Conservation (phyloP, 2,329 filamentous ascomycete genomes). For the Colletotrichum godetiae region DNA sequence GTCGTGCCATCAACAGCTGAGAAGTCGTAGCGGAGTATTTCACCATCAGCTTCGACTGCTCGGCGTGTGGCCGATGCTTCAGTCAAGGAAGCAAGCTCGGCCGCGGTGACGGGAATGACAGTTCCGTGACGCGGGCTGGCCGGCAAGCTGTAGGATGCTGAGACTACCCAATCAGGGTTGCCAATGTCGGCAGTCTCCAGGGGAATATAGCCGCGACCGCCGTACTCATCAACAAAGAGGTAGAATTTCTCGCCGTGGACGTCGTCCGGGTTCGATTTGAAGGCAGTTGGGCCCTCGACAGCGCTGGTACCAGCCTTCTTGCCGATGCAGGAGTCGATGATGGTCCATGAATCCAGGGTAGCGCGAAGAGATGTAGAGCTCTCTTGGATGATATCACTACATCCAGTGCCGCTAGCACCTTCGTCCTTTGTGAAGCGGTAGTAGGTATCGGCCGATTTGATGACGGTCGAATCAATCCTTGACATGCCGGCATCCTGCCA, state of each 20-base stretch:
- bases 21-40: conserved; percentile 40
- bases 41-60: conserved; percentile 32
- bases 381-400: conserved; percentile 66
- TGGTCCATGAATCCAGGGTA: conserved; percentile 54
- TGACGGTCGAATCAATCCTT: conserved; percentile 64
- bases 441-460: conserved; percentile 54
- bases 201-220: conserved; percentile 62
- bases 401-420: conserved; percentile 58
- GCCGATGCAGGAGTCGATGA: conserved; percentile 61
- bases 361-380: conserved; percentile 54
- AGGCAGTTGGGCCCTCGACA: conserved; percentile 64
- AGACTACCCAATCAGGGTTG: conserved; percentile 60
- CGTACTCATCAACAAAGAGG: conserved; percentile 66
- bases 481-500: conserved; percentile 65
- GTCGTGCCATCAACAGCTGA: conserved; percentile 17
- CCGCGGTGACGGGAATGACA: conserved; percentile 61
- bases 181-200: conserved; percentile 62
- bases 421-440: conserved; percentile 69
- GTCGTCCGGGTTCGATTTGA: conserved; percentile 61
- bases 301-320: conserved; percentile 57
- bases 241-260: conserved; percentile 64
- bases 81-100: conserved; percentile 51
- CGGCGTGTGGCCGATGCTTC: conserved; percentile 19
- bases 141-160: conserved; percentile 57
- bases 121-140: conserved; percentile 64